Conservation (phyloP, 495 filamentous ascomycete species). For the Annulohypoxylon bovei region DNA sequence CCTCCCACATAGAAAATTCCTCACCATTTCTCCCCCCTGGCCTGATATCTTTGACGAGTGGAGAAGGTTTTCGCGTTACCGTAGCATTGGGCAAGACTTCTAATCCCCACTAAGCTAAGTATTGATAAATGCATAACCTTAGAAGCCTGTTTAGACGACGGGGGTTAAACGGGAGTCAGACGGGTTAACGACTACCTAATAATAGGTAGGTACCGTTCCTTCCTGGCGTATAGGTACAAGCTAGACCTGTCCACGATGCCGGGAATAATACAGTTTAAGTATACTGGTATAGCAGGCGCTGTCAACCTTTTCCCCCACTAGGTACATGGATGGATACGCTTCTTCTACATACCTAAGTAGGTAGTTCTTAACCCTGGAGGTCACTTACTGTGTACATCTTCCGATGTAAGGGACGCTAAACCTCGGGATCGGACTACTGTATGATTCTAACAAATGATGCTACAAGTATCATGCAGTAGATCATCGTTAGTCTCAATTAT, state of each 20-base stretch:
- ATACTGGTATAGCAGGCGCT: not conserved
- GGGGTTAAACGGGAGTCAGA: not conserved
- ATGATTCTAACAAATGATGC: slow-evolving; percentile 8
- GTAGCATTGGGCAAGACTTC: slow-evolving; percentile 23
- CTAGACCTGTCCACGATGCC: slow-evolving; percentile 18
- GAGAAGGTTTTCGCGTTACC: slow-evolving; percentile 17
- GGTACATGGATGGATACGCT: no score
- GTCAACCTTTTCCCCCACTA: not conserved
- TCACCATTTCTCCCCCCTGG: no score
- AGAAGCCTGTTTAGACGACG: not conserved
- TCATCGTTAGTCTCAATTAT: not conserved
- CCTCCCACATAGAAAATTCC: slow-evolving; percentile 11
- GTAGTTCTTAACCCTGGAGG: no score
- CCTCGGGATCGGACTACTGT: not conserved
- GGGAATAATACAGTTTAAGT: not conserved
- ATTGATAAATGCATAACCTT: slow-evolving; percentile 10
- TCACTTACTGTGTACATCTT: not conserved
- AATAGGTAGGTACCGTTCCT: not conserved
- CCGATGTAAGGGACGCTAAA: not conserved
- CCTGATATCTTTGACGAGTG: slow-evolving; percentile 2
- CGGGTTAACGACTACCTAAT: not conserved
- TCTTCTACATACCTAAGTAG: not conserved
- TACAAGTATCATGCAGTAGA: not conserved
- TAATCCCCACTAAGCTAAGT: slow-evolving; percentile 13
- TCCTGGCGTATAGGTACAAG: slow-evolving; percentile 3